Evolutionary conservation across 306 rosid genomes (phyloP), one percentile per base, ranked within the genome.

Genomic region (Hippophae gyantsensis): DNA sequence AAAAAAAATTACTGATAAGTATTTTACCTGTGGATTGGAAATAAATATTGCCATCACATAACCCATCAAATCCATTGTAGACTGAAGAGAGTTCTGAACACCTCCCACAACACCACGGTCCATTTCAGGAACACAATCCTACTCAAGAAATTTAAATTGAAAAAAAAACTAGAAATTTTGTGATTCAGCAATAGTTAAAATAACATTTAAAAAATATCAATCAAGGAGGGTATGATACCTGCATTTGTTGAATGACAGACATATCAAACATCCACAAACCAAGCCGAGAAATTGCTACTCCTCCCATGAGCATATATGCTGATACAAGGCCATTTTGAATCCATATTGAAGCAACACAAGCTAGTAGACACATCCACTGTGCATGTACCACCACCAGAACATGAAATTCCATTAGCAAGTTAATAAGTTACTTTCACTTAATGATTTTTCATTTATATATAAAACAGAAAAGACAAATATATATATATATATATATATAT

Each of bases 201-300:
- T 47, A 9, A 13, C 13, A 47, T 6, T 49, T 14, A 14, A 49
- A 23, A 13, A 12, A 12, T 12, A 49, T 46, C 13, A 7, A 46
- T 5, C n/a, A 13, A 11, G 7, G 23, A 49, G 1, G 7, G 52
- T 38, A 13, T 43, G 66, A 40, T 71, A 68, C 96, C 88, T 92
- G 99, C 93, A 85, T 92, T 72, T 83, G 96, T 51, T 92, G 95
- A 74, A 92, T 83, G 6, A 92, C 84, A 6, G 99, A 73, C 42
- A 92, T 70, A 64, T 92, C 96, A 79, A 88, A 82, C 81, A 82
- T 76, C 99, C 99, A 92, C 73, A 88, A 75, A 45, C 96, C 99
- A 45, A 92, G 96, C 74, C 95, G 77, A 63, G 99, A 92, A 9
- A 74, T 49, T 3, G 90, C 93, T 3, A 92, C 99, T 56, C 93